Evolutionary conservation across 2,329 filamentous ascomycete species (phyloP), one percentile per base, ranked within the genome.

Genomic region (Hymenoscyphus fraxineus): DNA sequence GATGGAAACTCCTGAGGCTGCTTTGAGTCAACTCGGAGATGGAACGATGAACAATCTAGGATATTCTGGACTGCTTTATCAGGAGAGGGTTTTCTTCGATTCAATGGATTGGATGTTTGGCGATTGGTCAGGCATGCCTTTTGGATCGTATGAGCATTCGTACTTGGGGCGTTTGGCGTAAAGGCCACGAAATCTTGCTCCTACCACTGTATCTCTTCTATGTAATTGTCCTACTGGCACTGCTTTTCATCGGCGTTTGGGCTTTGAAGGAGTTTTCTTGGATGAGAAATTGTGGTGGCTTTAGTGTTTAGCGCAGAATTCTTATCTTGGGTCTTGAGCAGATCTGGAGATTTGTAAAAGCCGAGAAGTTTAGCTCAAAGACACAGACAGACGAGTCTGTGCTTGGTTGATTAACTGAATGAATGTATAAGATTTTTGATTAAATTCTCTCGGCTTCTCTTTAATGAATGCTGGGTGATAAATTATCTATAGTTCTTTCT

Each of bases 91-190:
- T 35, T 44, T 68, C 6, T 65, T 67, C 9, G 65, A 65, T 65
- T 66, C 67, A 3, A 51, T 69, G 59, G 66, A 68, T 61, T 70
- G 67, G 69, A 64, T 63, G 32, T 60, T 69, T 19, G 63, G 54
- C 16, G 65, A 65, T 61, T 64, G 58, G 58, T 38, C 51, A 27
- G 58, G 51, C 1, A 44, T 64, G 38, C 40, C 58, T 9, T 19
- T 61, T 31, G 44, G 51, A 27, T 32, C 60, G 13, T 44, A 57
- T 27, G 47, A 54, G 22, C 19, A 22, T 5, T 54, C 47, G 22
- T 54, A 54, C 47, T 19, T 54, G 19, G 47, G 47, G 3, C 47
- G 47, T 27, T 54, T 54, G 47, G 19, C 47, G 22, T 54, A 19
- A 51, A 19, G 44, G 44, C 22, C 22, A 54, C 10, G 47, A 13